Evolutionary conservation across 2,329 filamentous ascomycete genomes (phyloP).

Genomic region (Xylaria multiplex): DNA sequence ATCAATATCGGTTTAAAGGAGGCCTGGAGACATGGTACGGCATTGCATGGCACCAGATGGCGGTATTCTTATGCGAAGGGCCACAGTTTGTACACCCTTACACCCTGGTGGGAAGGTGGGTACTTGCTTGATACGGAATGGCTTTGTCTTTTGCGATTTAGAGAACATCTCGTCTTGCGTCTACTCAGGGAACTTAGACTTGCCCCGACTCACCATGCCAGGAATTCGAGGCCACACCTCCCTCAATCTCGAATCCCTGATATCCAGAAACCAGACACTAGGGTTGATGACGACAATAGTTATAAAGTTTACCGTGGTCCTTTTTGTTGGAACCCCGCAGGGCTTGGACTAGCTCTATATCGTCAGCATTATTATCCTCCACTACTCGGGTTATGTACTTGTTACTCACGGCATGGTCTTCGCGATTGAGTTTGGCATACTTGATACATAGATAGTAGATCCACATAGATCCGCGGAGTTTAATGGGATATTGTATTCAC

Average conservation of each 20-base stretch:
- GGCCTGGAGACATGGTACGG: constrained; percentile 10
- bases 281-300: background rate
- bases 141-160: constrained; percentile 5
- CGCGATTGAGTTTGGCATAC: background rate
- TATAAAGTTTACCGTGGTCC: background rate
- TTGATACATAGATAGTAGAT: constrained; percentile 18
- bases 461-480: constrained; percentile 12
- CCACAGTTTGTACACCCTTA: background rate
- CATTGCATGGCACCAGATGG: constrained; percentile 10
- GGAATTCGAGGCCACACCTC: background rate
- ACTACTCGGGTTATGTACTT: background rate
- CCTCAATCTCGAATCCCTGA: background rate
- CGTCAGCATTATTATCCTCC: background rate
- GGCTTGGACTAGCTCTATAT: background rate
- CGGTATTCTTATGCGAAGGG: background rate
- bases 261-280: background rate
- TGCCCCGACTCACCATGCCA: background rate
- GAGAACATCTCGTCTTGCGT: constrained; percentile 1
- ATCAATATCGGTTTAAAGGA: constrained; percentile 4
- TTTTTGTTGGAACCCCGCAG: background rate
- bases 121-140: background rate
- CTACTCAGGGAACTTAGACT: background rate
- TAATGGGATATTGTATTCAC: constrained; percentile 23
- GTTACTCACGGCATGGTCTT: background rate
- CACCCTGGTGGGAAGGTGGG: background rate